Percentiles rank a stretch among this genome's conserved stretches.
These are phyloP conservation scores for Arctium minus DNA, from an alignment of 129 eudicot species.

Conservation along the genomic window DNA sequence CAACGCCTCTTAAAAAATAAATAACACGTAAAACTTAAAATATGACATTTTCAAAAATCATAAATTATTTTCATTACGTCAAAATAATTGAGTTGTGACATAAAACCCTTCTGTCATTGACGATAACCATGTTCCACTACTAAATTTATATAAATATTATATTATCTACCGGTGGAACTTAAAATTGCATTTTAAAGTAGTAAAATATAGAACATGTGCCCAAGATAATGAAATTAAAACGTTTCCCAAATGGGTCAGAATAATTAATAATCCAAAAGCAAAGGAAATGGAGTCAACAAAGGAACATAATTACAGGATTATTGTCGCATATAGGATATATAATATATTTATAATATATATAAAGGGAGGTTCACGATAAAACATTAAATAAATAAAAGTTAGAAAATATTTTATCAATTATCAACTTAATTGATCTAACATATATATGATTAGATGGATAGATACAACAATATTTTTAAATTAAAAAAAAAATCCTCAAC, in stretches of 20 bases:
- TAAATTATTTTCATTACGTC: background rate
- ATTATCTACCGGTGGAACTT: background rate
- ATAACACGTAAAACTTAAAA: too few relatives aligned
- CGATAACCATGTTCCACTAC: background rate
- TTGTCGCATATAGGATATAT: background rate
- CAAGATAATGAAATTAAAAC: background rate
- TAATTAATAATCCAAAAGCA: background rate
- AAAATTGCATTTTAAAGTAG: background rate
- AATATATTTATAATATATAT: too few relatives aligned
- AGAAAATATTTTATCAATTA: too few relatives aligned
- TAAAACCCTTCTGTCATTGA: background rate
- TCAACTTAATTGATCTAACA: too few relatives aligned
- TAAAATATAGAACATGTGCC: background rate
- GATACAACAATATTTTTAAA: too few relatives aligned
- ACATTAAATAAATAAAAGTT: too few relatives aligned
- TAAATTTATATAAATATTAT: background rate
- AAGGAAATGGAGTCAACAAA: background rate
- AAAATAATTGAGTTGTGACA: background rate
- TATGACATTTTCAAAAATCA: too few relatives aligned
- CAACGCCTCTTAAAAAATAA: too few relatives aligned
- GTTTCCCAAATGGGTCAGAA: background rate
- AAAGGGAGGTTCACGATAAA: too few relatives aligned
- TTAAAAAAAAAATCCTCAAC: too few relatives aligned
- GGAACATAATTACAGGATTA: background rate
- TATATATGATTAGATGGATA: too few relatives aligned